Percentiles rank a stretch among this genome's conserved stretches.
Evolutionary conservation across 139 green algal genomes (phyloP).

Genomic region (Spirogloea muscicola): DNA sequence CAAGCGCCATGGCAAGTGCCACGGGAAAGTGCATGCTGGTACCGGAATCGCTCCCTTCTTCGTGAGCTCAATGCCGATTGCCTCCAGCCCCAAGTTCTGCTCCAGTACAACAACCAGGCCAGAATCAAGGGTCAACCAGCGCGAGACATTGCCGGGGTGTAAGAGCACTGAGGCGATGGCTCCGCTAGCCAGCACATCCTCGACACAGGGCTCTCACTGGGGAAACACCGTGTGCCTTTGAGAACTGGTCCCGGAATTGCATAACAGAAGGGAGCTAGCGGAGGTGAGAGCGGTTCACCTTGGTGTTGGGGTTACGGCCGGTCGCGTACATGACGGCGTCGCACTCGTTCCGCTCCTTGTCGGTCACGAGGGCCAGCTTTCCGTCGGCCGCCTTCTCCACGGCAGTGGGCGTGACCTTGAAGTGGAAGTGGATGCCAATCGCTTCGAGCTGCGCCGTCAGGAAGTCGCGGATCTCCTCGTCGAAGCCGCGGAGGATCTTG

Average conservation of each 20-base stretch:
- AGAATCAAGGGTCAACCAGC: no score
- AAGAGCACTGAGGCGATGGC: no score
- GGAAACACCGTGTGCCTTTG: no score
- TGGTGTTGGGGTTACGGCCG: conserved; percentile 74
- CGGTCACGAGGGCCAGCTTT: conserved; percentile 37
- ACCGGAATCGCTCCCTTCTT: conserved; percentile 61
- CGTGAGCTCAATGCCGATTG: conserved; percentile 55
- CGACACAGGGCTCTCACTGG: not conserved
- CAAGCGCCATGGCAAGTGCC: no score
- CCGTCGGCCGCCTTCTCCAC: conserved; percentile 51
- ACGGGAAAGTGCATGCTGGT: no score
- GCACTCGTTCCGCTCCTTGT: conserved; percentile 42
- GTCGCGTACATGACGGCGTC: conserved; percentile 82
- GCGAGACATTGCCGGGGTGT: no score
- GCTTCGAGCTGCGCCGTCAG: conserved; percentile 40
- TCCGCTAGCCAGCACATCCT: not conserved
- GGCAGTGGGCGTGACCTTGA: not conserved
- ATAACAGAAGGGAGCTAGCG: no score
- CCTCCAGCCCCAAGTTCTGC: conserved; percentile 47
- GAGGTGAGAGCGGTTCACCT: conserved; percentile 8
- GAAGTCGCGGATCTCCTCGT: conserved; percentile 55
- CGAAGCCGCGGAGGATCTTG: conserved; percentile 64
- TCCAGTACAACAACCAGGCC: not conserved
- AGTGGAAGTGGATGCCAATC: conserved; percentile 48
- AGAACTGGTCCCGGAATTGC: no score